Percentiles rank a stretch among this genome's conserved stretches.
phyloP scores from a whole-genome alignment of 1,284 basidiomycete genomes.

The Bjerkandera adusta region DNA sequence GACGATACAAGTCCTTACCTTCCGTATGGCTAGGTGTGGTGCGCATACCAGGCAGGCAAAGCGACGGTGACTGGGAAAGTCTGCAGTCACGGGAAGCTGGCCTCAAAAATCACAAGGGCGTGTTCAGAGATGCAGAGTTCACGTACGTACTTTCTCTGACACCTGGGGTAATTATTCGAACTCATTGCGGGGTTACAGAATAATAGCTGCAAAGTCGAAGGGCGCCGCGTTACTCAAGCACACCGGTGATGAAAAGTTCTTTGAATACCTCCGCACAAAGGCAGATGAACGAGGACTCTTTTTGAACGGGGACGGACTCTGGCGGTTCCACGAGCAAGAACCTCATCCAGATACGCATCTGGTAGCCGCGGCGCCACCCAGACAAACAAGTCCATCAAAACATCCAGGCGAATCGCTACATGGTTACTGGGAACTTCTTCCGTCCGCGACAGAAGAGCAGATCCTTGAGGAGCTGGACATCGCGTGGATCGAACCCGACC shows the following conservation, averaged over 20 bases:
- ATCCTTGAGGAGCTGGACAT: constrained; percentile 44
- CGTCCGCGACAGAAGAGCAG: constrained; percentile 40
- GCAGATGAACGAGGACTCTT: constrained; percentile 43
- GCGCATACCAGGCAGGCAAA: constrained; percentile 37
- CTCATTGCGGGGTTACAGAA: constrained; percentile 31
- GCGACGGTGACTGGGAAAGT: constrained; percentile 24
- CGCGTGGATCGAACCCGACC: constrained; percentile 41
- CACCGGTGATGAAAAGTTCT: constrained; percentile 52
- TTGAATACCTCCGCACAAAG: constrained; percentile 35
- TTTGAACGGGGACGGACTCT: constrained; percentile 58
- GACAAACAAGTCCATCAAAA: too few species aligned
- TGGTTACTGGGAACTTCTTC: constrained; percentile 45
- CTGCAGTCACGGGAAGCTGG: constrained; percentile 28
- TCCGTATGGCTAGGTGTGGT: constrained; percentile 55
- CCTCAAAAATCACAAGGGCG: constrained; percentile 33
- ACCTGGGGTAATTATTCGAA: too few species aligned
- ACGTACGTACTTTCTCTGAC: constrained; percentile 40
- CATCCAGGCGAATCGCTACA: not conserved
- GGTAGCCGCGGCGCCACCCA: too few species aligned
- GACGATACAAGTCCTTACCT: too few species aligned
- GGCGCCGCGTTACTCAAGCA: constrained; percentile 47
- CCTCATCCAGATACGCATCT: too few species aligned
- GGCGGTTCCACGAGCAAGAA: constrained; percentile 35
- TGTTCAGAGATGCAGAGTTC: constrained; percentile 39
- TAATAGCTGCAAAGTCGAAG: constrained; percentile 46